Evolutionary conservation across 495 filamentous ascomycete genomes (phyloP), one percentile per base, ranked within the genome.

Genomic region (Penicillium parvum): DNA sequence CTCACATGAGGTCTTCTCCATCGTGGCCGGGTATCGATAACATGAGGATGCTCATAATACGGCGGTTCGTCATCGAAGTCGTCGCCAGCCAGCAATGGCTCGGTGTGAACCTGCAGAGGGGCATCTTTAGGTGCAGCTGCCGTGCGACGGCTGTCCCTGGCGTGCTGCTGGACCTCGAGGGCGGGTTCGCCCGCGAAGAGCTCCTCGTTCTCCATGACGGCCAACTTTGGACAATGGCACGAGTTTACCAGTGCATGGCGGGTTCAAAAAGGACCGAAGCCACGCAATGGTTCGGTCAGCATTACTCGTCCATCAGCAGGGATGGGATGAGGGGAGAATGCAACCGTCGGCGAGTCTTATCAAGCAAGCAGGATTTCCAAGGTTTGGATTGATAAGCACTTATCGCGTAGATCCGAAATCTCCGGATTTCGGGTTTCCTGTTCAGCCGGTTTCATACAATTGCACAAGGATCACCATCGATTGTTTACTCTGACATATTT

Each of bases 161-260:
- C 44, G 18, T 37, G 35, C 29, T 53, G 43, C 21, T 46, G 50
- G 9, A 45, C 50, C 16, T 56, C 49, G 15, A 55, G 32, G 16
- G 52, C 54, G 10, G 48, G 22, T 33, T 55, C 54, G 32, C 45
- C 36, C 28, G 40, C 57, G 23, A 61, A 53, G 1, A 61, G 40
- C 30, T 52, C 47, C 25, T 61, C 57, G 40, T 61, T 61, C 49
- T 61, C 57, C 54, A 61, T 58, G 28, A 28, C 43, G 15, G 41
- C 33, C 16, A 21, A 18, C 34, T 10, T 22, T 32, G 16, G n/a
- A 14, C 18, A 25, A 43, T 21, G 29, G 40, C 30, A 33, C 22
- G 34, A 30, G 32, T 17, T 23, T 36, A 40, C 19, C 16, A 7
- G 45, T 8, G 20, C 38, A 49, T 49, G 2, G 20, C 29, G 9